phyloP scores from a whole-genome alignment of 2,329 filamentous ascomycete genomes.

The Fusarium sp. region DNA sequence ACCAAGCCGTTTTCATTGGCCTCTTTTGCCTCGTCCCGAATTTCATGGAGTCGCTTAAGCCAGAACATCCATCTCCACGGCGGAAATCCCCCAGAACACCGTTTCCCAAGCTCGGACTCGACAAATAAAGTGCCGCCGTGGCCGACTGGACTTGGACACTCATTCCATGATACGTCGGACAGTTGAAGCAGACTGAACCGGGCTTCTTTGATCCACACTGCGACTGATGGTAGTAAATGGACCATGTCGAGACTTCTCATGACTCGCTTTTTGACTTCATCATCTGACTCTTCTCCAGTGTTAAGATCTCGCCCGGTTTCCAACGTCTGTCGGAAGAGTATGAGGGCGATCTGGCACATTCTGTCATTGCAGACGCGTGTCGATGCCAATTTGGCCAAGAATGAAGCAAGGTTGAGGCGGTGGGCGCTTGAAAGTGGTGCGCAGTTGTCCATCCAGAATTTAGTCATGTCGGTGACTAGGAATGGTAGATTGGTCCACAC shows the following conservation, averaged over 20 bases:
- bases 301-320: not conserved
- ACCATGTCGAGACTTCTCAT: not conserved
- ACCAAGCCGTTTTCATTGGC: not conserved
- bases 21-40: not conserved
- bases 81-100: not conserved
- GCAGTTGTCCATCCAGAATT: not conserved
- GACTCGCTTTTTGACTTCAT: not conserved
- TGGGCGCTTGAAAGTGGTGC: not conserved
- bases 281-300: not conserved
- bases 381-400: not conserved
- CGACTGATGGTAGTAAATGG: not conserved
- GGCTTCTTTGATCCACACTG: not conserved
- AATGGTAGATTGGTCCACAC: not conserved
- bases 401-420: not conserved
- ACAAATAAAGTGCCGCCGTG: not conserved
- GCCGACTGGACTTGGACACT: not conserved
- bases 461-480: not conserved
- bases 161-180: not conserved
- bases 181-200: not conserved
- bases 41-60: not conserved
- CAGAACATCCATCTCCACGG: constrained; percentile 3
- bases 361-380: not conserved
- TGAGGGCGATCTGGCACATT: not conserved
- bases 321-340: not conserved
- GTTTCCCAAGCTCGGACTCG: not conserved